These are phyloP conservation scores for Coprinopsis strossmayeri DNA, from an alignment of 768 basidiomycete genomes.

Conservation along the genomic window DNA sequence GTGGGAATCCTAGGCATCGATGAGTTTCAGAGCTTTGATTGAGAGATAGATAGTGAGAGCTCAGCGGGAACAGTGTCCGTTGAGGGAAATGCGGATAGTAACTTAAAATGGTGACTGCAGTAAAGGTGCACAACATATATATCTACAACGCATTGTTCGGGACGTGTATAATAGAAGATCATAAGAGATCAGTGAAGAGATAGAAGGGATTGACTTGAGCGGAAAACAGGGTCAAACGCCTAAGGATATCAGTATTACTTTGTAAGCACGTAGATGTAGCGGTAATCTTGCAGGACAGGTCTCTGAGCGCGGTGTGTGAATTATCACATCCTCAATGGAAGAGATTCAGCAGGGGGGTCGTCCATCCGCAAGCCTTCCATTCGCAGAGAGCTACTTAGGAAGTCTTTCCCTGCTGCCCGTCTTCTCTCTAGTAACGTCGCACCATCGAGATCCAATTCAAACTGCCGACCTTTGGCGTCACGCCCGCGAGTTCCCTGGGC, in stretches of 20 bases:
- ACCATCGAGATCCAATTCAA: constrained; percentile 82
- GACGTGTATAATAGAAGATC: not conserved
- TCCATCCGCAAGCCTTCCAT: constrained; percentile 18
- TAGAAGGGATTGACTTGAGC: not conserved
- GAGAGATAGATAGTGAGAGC: too few relatives aligned
- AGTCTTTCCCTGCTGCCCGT: constrained; percentile 15
- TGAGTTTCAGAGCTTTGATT: too few relatives aligned
- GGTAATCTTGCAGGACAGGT: too few relatives aligned
- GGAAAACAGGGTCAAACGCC: not conserved
- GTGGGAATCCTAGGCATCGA: too few relatives aligned
- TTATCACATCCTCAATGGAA: not conserved
- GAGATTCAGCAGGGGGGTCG: constrained; percentile 7
- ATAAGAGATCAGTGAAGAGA: not conserved
- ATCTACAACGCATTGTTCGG: not conserved
- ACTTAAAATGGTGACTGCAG: too few relatives aligned
- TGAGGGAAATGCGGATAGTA: too few relatives aligned
- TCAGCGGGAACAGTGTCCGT: too few relatives aligned
- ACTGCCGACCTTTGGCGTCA: constrained; percentile 27
- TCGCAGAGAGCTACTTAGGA: constrained; percentile 16
- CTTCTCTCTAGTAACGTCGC: constrained; percentile 79
- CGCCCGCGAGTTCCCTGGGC: constrained; percentile 1
- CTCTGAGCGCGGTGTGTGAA: not conserved
- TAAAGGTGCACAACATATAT: not conserved
- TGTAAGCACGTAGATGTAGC: too few relatives aligned
- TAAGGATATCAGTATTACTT: too few relatives aligned